Percentiles rank a stretch among this genome's conserved stretches.
Conservation (phyloP, 2,329 filamentous ascomycete species). For the Emydomyces testavorans region DNA sequence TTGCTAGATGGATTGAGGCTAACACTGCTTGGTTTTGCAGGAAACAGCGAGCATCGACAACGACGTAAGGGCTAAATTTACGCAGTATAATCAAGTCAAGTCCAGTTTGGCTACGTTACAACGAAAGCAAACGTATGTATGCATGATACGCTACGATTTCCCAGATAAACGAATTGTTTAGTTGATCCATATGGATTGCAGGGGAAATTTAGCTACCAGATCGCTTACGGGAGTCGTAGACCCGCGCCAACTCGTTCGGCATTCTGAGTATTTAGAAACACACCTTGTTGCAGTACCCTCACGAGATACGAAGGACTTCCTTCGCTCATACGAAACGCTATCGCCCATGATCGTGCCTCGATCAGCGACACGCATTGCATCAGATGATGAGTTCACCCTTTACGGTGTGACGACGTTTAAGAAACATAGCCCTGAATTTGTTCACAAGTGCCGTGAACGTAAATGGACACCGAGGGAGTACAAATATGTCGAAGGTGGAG, state of each 20-base stretch:
- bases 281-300: slow-evolving; percentile 83
- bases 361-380: slow-evolving; percentile 64
- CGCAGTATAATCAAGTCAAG: slow-evolving; percentile 86
- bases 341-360: slow-evolving; percentile 87
- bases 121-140: slow-evolving; percentile 68
- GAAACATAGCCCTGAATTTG: slow-evolving; percentile 75
- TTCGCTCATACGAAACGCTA: slow-evolving; percentile 78
- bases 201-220: slow-evolving; percentile 86
- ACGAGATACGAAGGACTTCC: slow-evolving; percentile 71
- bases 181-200: slow-evolving; percentile 26
- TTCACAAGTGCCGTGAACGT: slow-evolving; percentile 82
- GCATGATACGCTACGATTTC: background rate
- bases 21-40: slow-evolving; percentile 34
- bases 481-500: slow-evolving; percentile 80
- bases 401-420: slow-evolving; percentile 89
- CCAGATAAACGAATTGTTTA: background rate
- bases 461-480: slow-evolving; percentile 94
- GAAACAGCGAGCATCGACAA: slow-evolving; percentile 88
- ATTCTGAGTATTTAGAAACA: slow-evolving; percentile 94
- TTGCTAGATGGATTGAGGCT: background rate
- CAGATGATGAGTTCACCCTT: slow-evolving; percentile 80
- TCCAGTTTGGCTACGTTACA: slow-evolving; percentile 69
- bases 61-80: slow-evolving; percentile 88
- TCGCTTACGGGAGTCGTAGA: slow-evolving; percentile 83
- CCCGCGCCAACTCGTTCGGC: slow-evolving; percentile 65